Percentiles rank a stretch among this genome's conserved stretches.
phyloP scores from a whole-genome alignment of 129 eudicot species.

The Ambrosia trifida region DNA sequence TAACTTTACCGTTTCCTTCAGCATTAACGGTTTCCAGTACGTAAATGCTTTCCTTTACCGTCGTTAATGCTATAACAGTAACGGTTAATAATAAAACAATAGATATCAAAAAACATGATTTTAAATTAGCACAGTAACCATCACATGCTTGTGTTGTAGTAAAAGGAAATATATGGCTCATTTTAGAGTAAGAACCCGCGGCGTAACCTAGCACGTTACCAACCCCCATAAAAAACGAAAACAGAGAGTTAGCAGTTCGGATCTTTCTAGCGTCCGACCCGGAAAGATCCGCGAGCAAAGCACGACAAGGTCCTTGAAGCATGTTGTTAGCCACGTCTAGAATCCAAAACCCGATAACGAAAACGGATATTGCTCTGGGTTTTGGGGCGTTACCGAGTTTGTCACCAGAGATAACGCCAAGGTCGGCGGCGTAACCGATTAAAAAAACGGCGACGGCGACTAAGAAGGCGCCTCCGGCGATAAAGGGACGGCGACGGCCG shows the following conservation, averaged over 20 bases:
- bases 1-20: background rate
- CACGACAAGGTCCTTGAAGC: slow-evolving; percentile 67
- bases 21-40: slow-evolving; percentile 10
- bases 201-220: slow-evolving; percentile 74
- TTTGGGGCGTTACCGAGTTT: slow-evolving; percentile 9
- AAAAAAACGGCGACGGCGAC: slow-evolving; percentile 46
- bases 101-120: slow-evolving; percentile 56
- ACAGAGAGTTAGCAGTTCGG: slow-evolving; percentile 50
- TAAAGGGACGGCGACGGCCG: slow-evolving; percentile 63
- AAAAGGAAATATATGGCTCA: slow-evolving; percentile 47
- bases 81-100: slow-evolving; percentile 31
- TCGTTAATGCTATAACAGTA: slow-evolving; percentile 25
- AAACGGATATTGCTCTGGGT: slow-evolving; percentile 42
- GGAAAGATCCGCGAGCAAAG: slow-evolving; percentile 56
- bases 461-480: slow-evolving; percentile 39
- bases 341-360: slow-evolving; percentile 63
- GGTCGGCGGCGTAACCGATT: slow-evolving; percentile 60
- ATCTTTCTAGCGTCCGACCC: slow-evolving; percentile 22
- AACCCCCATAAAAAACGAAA: slow-evolving; percentile 69
- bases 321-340: slow-evolving; percentile 61
- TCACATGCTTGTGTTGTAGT: slow-evolving; percentile 62
- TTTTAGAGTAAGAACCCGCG: slow-evolving; percentile 39
- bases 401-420: slow-evolving; percentile 46
- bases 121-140: slow-evolving; percentile 65
- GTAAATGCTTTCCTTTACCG: slow-evolving; percentile 27